phyloP scores from a whole-genome alignment of 2,329 filamentous ascomycete species.

The Talaromyces sp. region DNA sequence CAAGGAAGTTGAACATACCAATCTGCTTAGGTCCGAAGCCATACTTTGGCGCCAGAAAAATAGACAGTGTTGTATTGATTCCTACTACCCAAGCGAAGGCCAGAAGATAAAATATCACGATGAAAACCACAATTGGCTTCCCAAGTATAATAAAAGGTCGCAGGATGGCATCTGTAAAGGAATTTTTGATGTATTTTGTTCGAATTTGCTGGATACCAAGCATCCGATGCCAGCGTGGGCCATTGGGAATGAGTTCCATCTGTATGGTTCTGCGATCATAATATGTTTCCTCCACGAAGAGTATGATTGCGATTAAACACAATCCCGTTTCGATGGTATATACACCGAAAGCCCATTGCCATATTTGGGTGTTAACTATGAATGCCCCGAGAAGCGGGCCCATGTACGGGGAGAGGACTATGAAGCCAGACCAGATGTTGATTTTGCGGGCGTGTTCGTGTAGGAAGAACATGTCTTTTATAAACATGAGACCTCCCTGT shows the following conservation, averaged over 20 bases:
- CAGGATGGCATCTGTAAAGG: slow-evolving; percentile 38
- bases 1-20: slow-evolving; percentile 37
- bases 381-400: slow-evolving; percentile 40
- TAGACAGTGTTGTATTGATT: slow-evolving; percentile 60
- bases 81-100: slow-evolving; percentile 50
- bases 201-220: slow-evolving; percentile 39
- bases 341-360: slow-evolving; percentile 42
- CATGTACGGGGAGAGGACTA: slow-evolving; percentile 39
- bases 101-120: slow-evolving; percentile 43
- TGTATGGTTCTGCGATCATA: slow-evolving; percentile 35
- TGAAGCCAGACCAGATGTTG: slow-evolving; percentile 42
- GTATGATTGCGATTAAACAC: slow-evolving; percentile 34
- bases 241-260: slow-evolving; percentile 24
- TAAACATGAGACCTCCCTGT: slow-evolving; percentile 46
- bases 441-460: slow-evolving; percentile 45
- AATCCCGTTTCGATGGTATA: slow-evolving; percentile 38
- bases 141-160: slow-evolving; percentile 40
- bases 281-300: slow-evolving; percentile 43
- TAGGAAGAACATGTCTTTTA: slow-evolving; percentile 48
- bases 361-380: slow-evolving; percentile 40
- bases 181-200: slow-evolving; percentile 31
- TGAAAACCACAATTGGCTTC: slow-evolving; percentile 43
- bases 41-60: slow-evolving; percentile 56
- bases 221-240: slow-evolving; percentile 38
- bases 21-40: slow-evolving; percentile 55